Base-by-base conservation (phyloP, 2,329 filamentous ascomycete genomes). In the Colletotrichum sp. region DNA sequence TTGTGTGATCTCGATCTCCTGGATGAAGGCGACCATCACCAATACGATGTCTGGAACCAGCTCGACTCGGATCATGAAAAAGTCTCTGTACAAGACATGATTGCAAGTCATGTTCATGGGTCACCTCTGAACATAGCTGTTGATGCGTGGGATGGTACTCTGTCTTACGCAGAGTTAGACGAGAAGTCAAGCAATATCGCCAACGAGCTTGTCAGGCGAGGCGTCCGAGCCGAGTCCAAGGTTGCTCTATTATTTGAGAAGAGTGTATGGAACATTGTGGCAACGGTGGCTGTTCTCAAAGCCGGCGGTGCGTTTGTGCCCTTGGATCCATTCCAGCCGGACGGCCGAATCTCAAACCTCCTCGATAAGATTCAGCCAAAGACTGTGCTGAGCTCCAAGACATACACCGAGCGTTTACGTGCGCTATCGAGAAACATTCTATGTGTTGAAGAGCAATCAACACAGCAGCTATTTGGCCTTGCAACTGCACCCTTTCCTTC, bases 201-300 rank as follows among this genome's bases (percentile, higher is more conserved):
- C 8, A 15, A 34, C 24, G 36, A 72, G 10, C 68, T 75, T 18
- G 6, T 24, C 5, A 30, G 36, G 13, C 21, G n/a, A 6, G 73
- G 65, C 4, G 56, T 75, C 10, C 38, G 73, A 12, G 62, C 36
- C 8, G 73, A 72, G n/a, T 68, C n/a, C 10, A 38, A 64, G 8
- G 70, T 82, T 24, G 80, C 80, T 6, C 73, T 82, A 3, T 78
- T 78, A 24, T 80, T 83, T 18, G 79, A 81, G n/a, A 83, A 82
- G 69, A 81, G 80, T 16, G 58, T 62, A 6, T 79, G 77, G 78
- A 78, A 78, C n/a, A 73, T 78, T 4, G 77, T 82, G 3, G 77
- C 78, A 1, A 80, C 80, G 32, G 48, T 83, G 36, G 72, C 62
- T 10, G 71, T 77, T 26, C 55, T 75, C 12, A 75, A 75, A 52